Percentiles rank a stretch among this genome's conserved stretches.
Conservation (phyloP, 495 filamentous ascomycete species). For the Aspergillus bertholletiae region DNA sequence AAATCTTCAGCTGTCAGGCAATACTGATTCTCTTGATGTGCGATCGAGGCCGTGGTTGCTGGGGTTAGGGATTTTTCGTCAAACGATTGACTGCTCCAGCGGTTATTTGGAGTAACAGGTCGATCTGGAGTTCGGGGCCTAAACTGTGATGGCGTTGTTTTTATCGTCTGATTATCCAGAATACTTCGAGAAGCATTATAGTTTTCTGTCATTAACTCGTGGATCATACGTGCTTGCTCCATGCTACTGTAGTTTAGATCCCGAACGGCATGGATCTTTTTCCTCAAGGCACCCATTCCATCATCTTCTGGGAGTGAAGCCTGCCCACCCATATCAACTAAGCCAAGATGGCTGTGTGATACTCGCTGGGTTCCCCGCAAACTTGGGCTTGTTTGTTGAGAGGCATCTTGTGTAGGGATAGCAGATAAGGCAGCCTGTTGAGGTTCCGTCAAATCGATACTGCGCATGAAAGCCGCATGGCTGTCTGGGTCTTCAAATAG, state of each 20-base stretch:
- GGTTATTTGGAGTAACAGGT: slow-evolving; percentile 32
- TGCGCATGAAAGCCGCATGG: neutral
- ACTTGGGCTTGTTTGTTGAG: neutral
- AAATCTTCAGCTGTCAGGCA: slow-evolving; percentile 70
- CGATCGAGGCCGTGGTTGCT: slow-evolving; percentile 24
- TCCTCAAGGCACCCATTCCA: slow-evolving; percentile 75
- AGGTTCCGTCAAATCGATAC: neutral
- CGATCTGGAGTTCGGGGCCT: slow-evolving; percentile 34
- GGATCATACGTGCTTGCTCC: slow-evolving; percentile 82
- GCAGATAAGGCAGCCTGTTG: neutral
- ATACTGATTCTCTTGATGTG: slow-evolving; percentile 50
- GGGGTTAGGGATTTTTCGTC: slow-evolving; percentile 29
- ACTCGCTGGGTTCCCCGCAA: neutral
- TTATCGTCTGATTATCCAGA: slow-evolving; percentile 24
- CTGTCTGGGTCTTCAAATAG: neutral
- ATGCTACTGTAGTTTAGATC: slow-evolving; percentile 54
- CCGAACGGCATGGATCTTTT: slow-evolving; percentile 75
- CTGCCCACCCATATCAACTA: slow-evolving; percentile 19
- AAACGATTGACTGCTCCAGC: slow-evolving; percentile 20
- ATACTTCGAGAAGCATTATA: slow-evolving; percentile 53
- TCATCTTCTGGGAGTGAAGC: slow-evolving; percentile 78
- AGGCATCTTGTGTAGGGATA: slow-evolving; percentile 1
- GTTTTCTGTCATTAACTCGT: slow-evolving; percentile 75
- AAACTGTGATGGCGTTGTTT: slow-evolving; percentile 26
- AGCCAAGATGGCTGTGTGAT: slow-evolving; percentile 8